Conservation (phyloP, 2,329 filamentous ascomycete species). For the Calonectria hongkongensis region DNA sequence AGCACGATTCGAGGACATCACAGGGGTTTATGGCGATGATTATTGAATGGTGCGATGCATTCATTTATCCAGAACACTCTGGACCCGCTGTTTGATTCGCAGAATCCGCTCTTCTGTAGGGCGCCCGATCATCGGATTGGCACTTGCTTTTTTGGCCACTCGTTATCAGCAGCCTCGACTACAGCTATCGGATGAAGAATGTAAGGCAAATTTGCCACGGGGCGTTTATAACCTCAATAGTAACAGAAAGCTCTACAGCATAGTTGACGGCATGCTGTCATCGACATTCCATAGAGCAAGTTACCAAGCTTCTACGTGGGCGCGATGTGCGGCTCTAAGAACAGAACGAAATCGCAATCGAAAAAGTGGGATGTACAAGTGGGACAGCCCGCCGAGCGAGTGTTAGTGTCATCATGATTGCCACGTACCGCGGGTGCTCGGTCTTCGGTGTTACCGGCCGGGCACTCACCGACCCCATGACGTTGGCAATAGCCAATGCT, state of each 20-base stretch:
- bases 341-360: neutral
- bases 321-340: neutral
- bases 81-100: slow-evolving; percentile 21
- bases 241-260: neutral
- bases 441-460: neutral
- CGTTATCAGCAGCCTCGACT: neutral
- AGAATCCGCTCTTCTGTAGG: slow-evolving; percentile 1
- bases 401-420: slow-evolving; percentile 19
- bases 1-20: neutral
- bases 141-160: slow-evolving; percentile 1
- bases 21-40: slow-evolving; percentile 23
- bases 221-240: no score
- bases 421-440: slow-evolving; percentile 17
- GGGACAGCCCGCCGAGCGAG: slow-evolving; percentile 12
- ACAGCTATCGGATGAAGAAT: neutral
- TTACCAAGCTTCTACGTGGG: neutral
- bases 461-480: neutral
- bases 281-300: neutral
- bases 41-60: slow-evolving; percentile 20
- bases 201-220: neutral
- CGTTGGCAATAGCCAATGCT: neutral
- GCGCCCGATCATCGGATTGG: slow-evolving; percentile 20
- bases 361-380: slow-evolving; percentile 22
- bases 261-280: neutral
- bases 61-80: slow-evolving; percentile 16